A percentile compares a stretch with the other conserved stretches of the same genome.
Conservation (phyloP, 1,284 basidiomycete genomes). For the Pseudozyma flocculosa region DNA sequence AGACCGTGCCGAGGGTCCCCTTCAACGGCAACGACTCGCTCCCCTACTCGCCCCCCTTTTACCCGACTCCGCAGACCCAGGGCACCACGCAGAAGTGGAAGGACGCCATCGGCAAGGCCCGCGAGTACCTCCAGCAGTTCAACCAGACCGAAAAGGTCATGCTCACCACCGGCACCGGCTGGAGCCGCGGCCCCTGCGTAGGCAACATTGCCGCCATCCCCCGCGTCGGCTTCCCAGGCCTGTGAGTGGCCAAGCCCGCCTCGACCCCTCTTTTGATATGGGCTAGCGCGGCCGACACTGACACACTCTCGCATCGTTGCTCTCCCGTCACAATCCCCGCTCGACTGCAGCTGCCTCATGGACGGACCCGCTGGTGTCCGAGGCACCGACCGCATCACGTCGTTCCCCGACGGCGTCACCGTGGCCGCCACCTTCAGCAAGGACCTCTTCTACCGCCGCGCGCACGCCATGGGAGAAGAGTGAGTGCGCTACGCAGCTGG, state of each 20-base stretch:
- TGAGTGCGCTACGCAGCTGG: no score
- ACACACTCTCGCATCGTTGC: no score
- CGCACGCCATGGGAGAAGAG: conserved; percentile 74
- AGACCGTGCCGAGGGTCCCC: conserved; percentile 20
- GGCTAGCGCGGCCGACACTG: no score
- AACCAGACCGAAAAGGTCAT: conserved; percentile 61
- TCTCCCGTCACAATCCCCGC: no score
- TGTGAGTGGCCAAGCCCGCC: no score
- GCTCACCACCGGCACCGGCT: conserved; percentile 59
- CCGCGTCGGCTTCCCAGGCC: conserved; percentile 67
- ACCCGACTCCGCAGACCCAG: conserved; percentile 37
- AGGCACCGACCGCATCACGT: conserved; percentile 56
- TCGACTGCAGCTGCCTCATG: conserved; percentile 64
- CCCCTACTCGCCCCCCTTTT: conserved; percentile 41
- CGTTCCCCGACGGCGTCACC: conserved; percentile 73
- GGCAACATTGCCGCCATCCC: conserved; percentile 60
- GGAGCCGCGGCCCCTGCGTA: conserved; percentile 41
- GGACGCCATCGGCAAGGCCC: conserved; percentile 65
- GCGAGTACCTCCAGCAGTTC: conserved; percentile 57
- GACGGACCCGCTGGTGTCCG: conserved; percentile 67
- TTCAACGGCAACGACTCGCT: conserved; percentile 39
- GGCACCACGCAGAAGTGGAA: conserved; percentile 62
- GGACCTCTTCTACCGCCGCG: conserved; percentile 71
- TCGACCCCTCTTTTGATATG: no score
- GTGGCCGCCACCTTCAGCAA: conserved; percentile 71